These are phyloP conservation scores for Kodamaea alishanica DNA, from an alignment of 1,139 yeast genomes.

Conservation along the genomic window DNA sequence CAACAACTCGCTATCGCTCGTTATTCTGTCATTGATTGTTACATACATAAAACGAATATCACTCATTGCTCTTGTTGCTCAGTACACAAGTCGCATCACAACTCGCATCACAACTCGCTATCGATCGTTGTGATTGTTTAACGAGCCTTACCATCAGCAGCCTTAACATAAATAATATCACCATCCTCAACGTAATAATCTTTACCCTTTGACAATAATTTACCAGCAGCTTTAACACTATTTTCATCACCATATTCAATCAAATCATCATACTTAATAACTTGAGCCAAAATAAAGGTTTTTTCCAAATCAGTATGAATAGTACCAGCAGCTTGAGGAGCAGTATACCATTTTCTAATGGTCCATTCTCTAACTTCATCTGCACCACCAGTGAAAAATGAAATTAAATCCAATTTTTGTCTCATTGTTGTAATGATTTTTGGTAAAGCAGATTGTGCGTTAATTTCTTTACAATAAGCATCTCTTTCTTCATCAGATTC, in stretches of 20 bases:
- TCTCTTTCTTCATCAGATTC: slow-evolving; percentile 87
- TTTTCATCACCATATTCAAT: slow-evolving; percentile 81
- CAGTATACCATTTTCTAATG: slow-evolving; percentile 77
- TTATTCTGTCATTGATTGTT: too few relatives aligned
- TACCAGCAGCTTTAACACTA: slow-evolving; percentile 90
- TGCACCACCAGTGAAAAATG: slow-evolving; percentile 83
- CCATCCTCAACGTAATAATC: slow-evolving; percentile 88
- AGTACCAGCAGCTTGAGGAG: slow-evolving; percentile 88
- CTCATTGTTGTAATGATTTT: slow-evolving; percentile 83
- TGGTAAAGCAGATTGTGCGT: slow-evolving; percentile 83
- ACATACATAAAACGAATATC: too few relatives aligned
- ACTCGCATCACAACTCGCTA: too few relatives aligned
- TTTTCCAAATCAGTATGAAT: slow-evolving; percentile 63
- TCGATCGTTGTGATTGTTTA: slow-evolving; percentile 17
- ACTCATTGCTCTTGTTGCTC: too few relatives aligned
- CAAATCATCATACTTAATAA: slow-evolving; percentile 49
- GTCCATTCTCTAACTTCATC: slow-evolving; percentile 91
- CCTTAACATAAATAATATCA: slow-evolving; percentile 89
- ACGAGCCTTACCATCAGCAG: slow-evolving; percentile 89
- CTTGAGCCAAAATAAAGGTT: slow-evolving; percentile 50
- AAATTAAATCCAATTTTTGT: slow-evolving; percentile 75
- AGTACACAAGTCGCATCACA: too few relatives aligned
- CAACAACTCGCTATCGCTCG: too few relatives aligned
- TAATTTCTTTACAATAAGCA: slow-evolving; percentile 82
- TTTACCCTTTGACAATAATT: slow-evolving; percentile 91